Evolutionary conservation across 345 rosid genomes (phyloP), one percentile per base, ranked within the genome.

Genomic region (Angophora floribunda): DNA sequence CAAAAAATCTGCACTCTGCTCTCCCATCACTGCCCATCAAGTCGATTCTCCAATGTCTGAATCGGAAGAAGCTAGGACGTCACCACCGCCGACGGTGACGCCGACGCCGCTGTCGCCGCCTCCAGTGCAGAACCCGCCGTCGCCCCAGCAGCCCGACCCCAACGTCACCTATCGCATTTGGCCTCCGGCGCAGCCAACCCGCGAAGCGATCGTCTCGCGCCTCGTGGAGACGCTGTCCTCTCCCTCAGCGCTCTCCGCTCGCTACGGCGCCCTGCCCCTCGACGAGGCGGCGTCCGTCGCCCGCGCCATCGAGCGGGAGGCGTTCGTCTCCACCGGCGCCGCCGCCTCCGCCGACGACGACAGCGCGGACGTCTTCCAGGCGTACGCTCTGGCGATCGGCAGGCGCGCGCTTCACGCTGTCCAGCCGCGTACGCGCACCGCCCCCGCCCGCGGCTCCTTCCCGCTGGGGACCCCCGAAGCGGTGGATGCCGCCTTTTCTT

Each of bases 141-240:
- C 2, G 26, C 82, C 22, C 1, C 82, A 36, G 36, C 47, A 36
- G 82, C 82, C 49, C 49, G 49, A 41, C 49, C 82, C 82, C 14
- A 47, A 75, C 87, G 51, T 85, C 50, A 10, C 87, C 67, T 52
- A 52, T 28, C 57, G 87, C 88, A 47, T 90, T 59, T 89, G 92
- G 92, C 92, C 90, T 9, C 92, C 88, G 50, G 67, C 89, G 52
- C 88, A 89, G 92, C 32, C 59, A 19, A 90, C 92, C 15, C 90
- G 90, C 85, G 89, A 90, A 14, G 90, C 86, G 86, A 89, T 90
- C 49, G 49, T 90, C 41, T 49, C 85, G 36, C 92, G 86, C 90
- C 89, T 89, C 45, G 84, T 87, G 55, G 86, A 85, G 45, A 90
- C 89, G 36, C 87, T 90, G 49, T 88, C 87, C 65, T 51, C 89